Evolutionary conservation across 129 eudicot species (phyloP), one percentile per base, ranked within the genome.

Genomic region (Silybum marianum): DNA sequence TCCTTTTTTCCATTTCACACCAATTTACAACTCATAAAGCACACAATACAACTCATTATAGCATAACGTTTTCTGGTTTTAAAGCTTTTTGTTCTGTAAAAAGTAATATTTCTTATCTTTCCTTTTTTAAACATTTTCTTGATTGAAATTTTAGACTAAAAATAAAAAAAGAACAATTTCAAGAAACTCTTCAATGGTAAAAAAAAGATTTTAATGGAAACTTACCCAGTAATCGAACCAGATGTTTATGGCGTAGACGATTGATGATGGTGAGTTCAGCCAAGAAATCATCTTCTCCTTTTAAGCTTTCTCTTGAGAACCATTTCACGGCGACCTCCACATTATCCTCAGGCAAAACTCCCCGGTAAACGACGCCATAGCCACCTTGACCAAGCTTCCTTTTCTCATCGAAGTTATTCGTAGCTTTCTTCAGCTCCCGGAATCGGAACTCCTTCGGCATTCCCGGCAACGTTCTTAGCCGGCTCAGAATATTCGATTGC

Each of bases 201-300:
- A 54, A 19, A 18, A 11, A 51, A 54, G 62, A 48, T 14, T 48
- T 14, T 1, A 48, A n/a, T 36, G 44, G 44, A 6, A 24, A 74
- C 88, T 46, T 81, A 95, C 98, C 98, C 14, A 92, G 89, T 80
- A 95, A 85, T 70, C 88, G 87, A 77, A 95, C 98, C 69, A 95
- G 98, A 88, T 95, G 92, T 60, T 75, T 88, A 74, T 95, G 98
- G 39, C 98, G 82, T 25, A 95, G 88, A 6, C 97, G 97, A 42
- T 95, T 95, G 23, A 95, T 95, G n/a, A 95, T 95, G 13, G 97
- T 92, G 34, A 95, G 91, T 88, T 95, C 98, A 30, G 98, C 94
- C 88, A 95, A 82, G 80, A 95, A 95, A 88, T 95, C 98, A 46
- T 87, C 96, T 73, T 90, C 91, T 0, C 98, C 97, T 58, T 95